These are phyloP conservation scores for Lactifluus subvellereus DNA, from an alignment of 768 basidiomycete genomes.

Conservation along the genomic window DNA sequence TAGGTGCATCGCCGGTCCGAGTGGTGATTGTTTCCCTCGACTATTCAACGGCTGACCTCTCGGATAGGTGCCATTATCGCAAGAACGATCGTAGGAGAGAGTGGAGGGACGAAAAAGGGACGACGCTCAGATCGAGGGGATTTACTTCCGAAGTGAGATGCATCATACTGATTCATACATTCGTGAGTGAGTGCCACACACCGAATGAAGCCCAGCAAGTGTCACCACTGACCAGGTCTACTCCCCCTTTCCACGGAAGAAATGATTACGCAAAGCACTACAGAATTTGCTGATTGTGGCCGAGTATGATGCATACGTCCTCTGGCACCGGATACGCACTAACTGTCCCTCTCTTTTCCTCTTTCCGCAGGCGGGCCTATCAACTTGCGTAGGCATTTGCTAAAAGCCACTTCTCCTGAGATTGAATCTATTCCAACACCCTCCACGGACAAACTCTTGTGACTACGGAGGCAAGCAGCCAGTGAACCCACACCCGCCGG, in stretches of 20 bases:
- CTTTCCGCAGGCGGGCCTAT: background rate
- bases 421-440: background rate
- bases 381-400: background rate
- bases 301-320: background rate
- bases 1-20: background rate
- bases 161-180: background rate
- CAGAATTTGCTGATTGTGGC: background rate
- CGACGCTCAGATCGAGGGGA: background rate
- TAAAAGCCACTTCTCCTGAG: background rate
- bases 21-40: background rate
- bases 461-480: background rate
- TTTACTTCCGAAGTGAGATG: conserved; percentile 2
- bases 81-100: background rate
- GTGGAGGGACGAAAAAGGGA: background rate
- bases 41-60: background rate
- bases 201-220: background rate
- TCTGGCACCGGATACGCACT: background rate
- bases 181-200: background rate
- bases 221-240: background rate
- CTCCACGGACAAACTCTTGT: background rate
- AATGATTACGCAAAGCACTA: background rate
- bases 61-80: background rate
- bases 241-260: background rate
- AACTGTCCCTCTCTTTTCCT: background rate
- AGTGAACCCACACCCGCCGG: too few species aligned